Percentiles rank a stretch among this genome's conserved stretches.
Evolutionary conservation across 192 early-diverging fungal species (phyloP).

Genomic region (Gonapodya prolifera): DNA sequence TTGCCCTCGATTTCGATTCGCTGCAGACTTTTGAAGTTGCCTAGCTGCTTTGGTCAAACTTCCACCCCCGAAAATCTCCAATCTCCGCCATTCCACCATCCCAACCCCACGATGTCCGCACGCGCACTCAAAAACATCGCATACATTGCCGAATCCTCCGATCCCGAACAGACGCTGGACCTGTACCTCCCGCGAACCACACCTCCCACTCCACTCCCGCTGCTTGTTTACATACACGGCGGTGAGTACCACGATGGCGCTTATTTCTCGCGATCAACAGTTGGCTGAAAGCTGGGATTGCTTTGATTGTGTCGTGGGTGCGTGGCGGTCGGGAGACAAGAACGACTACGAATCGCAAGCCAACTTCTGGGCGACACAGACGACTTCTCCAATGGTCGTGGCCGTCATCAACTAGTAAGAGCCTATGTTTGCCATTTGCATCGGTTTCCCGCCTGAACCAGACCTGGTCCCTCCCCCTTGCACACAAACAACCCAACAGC

Average conservation of each 20-base stretch:
- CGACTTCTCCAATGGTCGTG: slow-evolving; percentile 27
- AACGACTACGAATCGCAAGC: slow-evolving; percentile 35
- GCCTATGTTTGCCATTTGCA: slow-evolving; percentile 15
- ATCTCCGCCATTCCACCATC: no score
- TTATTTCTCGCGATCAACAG: no score
- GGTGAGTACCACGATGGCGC: no score
- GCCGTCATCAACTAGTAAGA: slow-evolving; percentile 68
- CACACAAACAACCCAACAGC: no score
- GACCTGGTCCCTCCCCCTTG: no score
- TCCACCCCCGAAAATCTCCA: no score
- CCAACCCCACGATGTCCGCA: neutral
- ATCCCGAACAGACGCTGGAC: neutral
- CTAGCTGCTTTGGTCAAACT: no score
- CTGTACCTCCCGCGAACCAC: slow-evolving; percentile 38
- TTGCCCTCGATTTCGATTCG: no score
- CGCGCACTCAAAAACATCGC: neutral
- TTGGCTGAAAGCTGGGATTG: no score
- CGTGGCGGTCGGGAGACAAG: slow-evolving; percentile 75
- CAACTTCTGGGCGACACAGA: slow-evolving; percentile 25
- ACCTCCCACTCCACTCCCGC: slow-evolving; percentile 15
- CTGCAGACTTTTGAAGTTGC: no score
- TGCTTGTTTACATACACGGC: slow-evolving; percentile 67
- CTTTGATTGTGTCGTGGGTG: no score
- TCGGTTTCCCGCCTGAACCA: no score
- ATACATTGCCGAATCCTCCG: neutral